Percentiles rank a stretch among this genome's conserved stretches.
Evolutionary conservation across 2,329 filamentous ascomycete species (phyloP).

Genomic region (Verticillium nonalfalfae): DNA sequence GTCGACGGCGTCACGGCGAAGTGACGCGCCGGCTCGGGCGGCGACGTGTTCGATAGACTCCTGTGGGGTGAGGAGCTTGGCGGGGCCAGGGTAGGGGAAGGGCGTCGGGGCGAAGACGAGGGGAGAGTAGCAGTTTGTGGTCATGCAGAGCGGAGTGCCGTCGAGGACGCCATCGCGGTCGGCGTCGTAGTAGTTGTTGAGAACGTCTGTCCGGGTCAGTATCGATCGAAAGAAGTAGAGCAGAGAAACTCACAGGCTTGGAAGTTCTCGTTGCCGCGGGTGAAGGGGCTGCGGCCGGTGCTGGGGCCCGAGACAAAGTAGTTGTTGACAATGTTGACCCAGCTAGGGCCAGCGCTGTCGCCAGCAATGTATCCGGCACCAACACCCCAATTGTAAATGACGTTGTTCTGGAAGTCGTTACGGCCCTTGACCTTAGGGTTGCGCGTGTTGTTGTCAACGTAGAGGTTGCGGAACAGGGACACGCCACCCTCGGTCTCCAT

Average conservation of each 20-base stretch:
- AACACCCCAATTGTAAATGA: slow-evolving; percentile 50
- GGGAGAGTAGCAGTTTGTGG: slow-evolving; percentile 36
- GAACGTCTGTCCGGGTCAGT: slow-evolving; percentile 26
- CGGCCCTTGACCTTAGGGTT: slow-evolving; percentile 52
- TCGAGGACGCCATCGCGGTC: slow-evolving; percentile 42
- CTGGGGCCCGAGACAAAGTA: slow-evolving; percentile 50
- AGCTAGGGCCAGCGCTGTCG: slow-evolving; percentile 37
- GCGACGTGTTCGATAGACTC: slow-evolving; percentile 34
- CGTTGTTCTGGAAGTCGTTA: slow-evolving; percentile 46
- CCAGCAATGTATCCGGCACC: slow-evolving; percentile 50
- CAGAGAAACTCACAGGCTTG: slow-evolving; percentile 30
- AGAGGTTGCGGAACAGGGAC: slow-evolving; percentile 46
- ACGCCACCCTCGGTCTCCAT: slow-evolving; percentile 44
- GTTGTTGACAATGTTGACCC: slow-evolving; percentile 48
- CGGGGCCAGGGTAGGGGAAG: slow-evolving; percentile 35
- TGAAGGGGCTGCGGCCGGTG: slow-evolving; percentile 43
- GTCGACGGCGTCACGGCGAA: slow-evolving; percentile 37
- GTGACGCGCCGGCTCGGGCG: slow-evolving; percentile 32
- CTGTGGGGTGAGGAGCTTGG: slow-evolving; percentile 27
- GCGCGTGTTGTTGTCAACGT: slow-evolving; percentile 51
- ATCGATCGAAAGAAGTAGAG: no score
- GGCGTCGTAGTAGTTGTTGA: slow-evolving; percentile 44
- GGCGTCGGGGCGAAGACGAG: slow-evolving; percentile 33
- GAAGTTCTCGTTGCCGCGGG: slow-evolving; percentile 47
- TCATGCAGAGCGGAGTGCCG: slow-evolving; percentile 34